Conservation (phyloP, 2,329 filamentous ascomycete species). For the Exophiala dermatitidis region DNA sequence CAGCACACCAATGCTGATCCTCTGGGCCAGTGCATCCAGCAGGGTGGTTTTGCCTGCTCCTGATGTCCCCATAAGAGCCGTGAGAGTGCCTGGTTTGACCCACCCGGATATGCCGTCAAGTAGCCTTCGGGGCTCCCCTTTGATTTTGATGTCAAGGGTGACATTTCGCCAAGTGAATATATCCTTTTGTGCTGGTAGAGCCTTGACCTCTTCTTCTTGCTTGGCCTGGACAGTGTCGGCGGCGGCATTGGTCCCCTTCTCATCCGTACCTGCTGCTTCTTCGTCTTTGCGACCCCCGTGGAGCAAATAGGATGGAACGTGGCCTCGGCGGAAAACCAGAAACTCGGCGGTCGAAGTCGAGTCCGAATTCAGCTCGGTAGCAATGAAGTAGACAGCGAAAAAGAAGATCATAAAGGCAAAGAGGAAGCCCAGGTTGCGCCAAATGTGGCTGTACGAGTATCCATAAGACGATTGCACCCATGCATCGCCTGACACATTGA, state of each 20-base stretch:
- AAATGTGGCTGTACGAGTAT: conserved; percentile 55
- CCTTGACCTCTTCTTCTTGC: conserved; percentile 19
- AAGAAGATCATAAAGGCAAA: conserved; percentile 59
- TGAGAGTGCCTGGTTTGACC: conserved; percentile 51
- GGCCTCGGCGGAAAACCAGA: conserved; percentile 63
- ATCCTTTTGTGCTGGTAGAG: conserved; percentile 34
- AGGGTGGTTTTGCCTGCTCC: conserved; percentile 58
- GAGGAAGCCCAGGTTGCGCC: conserved; percentile 65
- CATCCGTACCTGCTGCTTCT: conserved; percentile 20
- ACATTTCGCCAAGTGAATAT: conserved; percentile 50
- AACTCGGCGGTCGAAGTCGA: conserved; percentile 72
- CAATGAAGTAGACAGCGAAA: conserved; percentile 54
- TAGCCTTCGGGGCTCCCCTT: conserved; percentile 52
- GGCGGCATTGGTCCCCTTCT: conserved; percentile 24
- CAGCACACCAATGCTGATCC: conserved; percentile 53
- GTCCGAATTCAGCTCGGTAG: conserved; percentile 56
- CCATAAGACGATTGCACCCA: conserved; percentile 52
- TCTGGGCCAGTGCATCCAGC: conserved; percentile 51
- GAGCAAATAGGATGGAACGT: conserved; percentile 46
- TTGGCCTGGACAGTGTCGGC: conserved; percentile 45
- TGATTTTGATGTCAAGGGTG: conserved; percentile 48
- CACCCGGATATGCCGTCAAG: conserved; percentile 50
- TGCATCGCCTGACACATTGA: conserved; percentile 53
- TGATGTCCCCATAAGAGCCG: conserved; percentile 55
- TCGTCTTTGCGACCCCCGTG: conserved; percentile 22